Conservation (phyloP, 2,329 filamentous ascomycete genomes). For the Chaetomiaceae sp. region DNA sequence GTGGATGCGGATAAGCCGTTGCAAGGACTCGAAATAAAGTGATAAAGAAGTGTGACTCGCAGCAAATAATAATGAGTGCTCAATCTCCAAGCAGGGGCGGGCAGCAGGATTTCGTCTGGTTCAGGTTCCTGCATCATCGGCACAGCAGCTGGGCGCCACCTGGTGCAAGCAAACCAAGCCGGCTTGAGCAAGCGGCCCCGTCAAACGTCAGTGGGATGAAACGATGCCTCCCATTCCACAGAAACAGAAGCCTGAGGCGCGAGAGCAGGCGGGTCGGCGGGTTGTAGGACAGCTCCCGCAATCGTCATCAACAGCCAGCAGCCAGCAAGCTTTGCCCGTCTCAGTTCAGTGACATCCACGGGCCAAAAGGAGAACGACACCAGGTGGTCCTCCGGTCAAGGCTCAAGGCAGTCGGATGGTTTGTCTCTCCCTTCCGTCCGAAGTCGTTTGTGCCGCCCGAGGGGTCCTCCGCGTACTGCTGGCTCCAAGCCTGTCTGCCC, state of each 20-base stretch:
- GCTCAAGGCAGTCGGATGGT: too few species aligned
- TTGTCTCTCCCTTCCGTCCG: constrained; percentile 3
- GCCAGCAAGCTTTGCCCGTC: too few species aligned
- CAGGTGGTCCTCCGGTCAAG: too few species aligned
- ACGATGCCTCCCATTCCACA: not conserved
- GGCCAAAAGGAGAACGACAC: too few species aligned
- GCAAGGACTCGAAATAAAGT: not conserved
- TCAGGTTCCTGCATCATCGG: too few species aligned
- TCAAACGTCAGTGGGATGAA: constrained; percentile 4
- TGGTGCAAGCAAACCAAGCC: constrained; percentile 6
- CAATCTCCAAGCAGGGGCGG: constrained; percentile 5
- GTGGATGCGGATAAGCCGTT: not conserved
- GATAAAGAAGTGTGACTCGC: not conserved
- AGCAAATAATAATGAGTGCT: not conserved
- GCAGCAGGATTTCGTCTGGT: not conserved
- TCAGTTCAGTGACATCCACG: too few species aligned
- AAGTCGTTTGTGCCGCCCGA: constrained; percentile 4
- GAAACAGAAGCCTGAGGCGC: not conserved
- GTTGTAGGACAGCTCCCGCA: not conserved
- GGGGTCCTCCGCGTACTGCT: not conserved
- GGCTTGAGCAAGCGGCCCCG: not conserved
- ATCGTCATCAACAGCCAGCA: too few species aligned
- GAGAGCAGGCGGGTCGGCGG: not conserved
- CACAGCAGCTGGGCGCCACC: constrained; percentile 17
- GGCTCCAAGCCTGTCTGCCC: not conserved